Evolutionary conservation across 1,284 basidiomycete genomes (phyloP), one percentile per base, ranked within the genome.

Genomic region (Peniophora sp.): DNA sequence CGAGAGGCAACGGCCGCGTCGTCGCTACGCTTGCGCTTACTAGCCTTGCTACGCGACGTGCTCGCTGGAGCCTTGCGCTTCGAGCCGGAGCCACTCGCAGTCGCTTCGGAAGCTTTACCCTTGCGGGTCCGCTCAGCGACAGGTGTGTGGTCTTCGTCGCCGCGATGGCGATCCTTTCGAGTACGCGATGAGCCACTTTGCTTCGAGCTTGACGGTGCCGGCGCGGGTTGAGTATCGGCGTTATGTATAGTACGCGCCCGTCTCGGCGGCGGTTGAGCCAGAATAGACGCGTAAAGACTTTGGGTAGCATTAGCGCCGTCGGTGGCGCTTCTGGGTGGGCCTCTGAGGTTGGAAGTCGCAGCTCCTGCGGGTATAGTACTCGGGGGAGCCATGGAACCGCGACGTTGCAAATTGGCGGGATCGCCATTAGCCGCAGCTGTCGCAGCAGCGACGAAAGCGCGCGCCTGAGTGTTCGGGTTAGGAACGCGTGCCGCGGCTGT

Each of bases 231-330:
- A 61, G 85, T 84, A 47, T 68, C 68, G 11, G 79, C 78, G 60
- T 88, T 87, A 58, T 83, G 79, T 52, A 89, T 81, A 12, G 85
- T 88, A 43, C 86, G 76, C 49, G 84, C 83, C 55, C 80, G 80
- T 65, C 85, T 85, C 17, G 78, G 63, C 12, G 84, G 78, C n/a
- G 85, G 85, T 20, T 81, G 81, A 24, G 84, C 81, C 54, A 90
- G 73, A 50, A 90, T 79, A 53, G 86, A 83, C 19, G 83, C 71
- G 61, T 83, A 90, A 48, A 89, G 70, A 60, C 73, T 86, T 61
- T 80, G 78, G 39, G 74, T 56, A 45, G 69, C 69, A 55, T 76
- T 70, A 51, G 66, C 56, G 56, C 63, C 67, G 51, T 66, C 56
- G 44, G 61, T 55, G 38, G 55, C 56, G 19, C 45, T 51, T 47